Evolutionary conservation across 2,329 filamentous ascomycete genomes (phyloP).

Genomic region (Calonectria honghensis): DNA sequence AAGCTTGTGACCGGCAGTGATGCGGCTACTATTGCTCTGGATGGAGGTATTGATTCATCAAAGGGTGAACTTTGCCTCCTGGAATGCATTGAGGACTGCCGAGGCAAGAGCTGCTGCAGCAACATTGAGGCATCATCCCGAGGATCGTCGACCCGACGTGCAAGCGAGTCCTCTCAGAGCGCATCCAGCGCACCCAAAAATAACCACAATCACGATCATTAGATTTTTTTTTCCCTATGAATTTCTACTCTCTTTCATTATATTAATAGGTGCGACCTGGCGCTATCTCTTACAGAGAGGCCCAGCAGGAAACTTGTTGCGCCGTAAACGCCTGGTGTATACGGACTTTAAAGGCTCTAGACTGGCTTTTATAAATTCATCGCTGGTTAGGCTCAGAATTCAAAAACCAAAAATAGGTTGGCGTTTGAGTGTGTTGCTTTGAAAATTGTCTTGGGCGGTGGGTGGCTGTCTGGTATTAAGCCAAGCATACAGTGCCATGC

Average conservation of each 20-base stretch:
- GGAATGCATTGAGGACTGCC: conserved; percentile 65
- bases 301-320: not conserved
- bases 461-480: conserved; percentile 20
- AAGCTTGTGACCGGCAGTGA: conserved; percentile 64
- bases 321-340: conserved; percentile 13
- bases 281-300: not conserved
- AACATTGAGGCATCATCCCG: conserved; percentile 58
- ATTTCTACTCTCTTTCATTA: conserved; percentile 14
- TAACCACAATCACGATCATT: conserved; percentile 42
- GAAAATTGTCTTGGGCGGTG: conserved; percentile 27
- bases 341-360: conserved; percentile 26
- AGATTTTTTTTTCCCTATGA: conserved; percentile 8
- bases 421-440: conserved; percentile 48
- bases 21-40: conserved; percentile 59
- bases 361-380: conserved; percentile 32
- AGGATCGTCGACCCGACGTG: conserved; percentile 60
- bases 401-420: conserved; percentile 46
- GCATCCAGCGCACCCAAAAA: conserved; percentile 44
- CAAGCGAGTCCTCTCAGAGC: conserved; percentile 59
- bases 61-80: conserved; percentile 68
- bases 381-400: conserved; percentile 42
- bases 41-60: conserved; percentile 57
- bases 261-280: conserved; percentile 26
- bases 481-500: conserved; percentile 33
- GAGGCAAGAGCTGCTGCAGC: conserved; percentile 58